These are phyloP conservation scores for Pythium aquatile DNA, from an alignment of 352 stramenopile species.

Conservation along the genomic window DNA sequence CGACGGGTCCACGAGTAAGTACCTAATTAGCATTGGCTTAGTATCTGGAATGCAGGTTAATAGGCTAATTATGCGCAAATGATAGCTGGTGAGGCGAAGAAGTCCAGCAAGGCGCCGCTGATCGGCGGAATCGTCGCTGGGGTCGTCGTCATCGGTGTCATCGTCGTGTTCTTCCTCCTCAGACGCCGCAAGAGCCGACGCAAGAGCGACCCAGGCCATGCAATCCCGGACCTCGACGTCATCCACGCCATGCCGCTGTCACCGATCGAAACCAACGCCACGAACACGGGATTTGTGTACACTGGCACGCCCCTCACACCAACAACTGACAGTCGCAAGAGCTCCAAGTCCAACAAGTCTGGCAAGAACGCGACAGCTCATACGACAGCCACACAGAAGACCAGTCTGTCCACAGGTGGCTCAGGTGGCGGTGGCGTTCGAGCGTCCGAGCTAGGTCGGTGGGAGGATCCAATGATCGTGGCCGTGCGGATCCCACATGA, in stretches of 20 bases:
- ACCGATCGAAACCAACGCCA: not conserved
- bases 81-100: not conserved
- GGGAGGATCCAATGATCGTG: not conserved
- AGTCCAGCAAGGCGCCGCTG: not conserved
- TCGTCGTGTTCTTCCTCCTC: not conserved
- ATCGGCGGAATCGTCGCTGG: not conserved
- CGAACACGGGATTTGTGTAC: not conserved
- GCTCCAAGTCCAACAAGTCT: not conserved
- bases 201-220: not conserved
- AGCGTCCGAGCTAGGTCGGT: not conserved
- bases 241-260: not conserved
- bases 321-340: not conserved
- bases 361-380: not conserved
- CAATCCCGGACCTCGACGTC: not conserved
- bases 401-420: not conserved
- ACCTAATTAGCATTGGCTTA: not conserved
- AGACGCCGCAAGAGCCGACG: not conserved
- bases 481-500: not conserved
- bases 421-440: not conserved
- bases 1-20: not conserved
- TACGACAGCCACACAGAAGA: not conserved
- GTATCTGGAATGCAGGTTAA: too few relatives aligned
- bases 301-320: too few relatives aligned
- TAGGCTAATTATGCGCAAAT: not conserved
- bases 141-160: not conserved